Conservation (phyloP, 495 filamentous ascomycete genomes). For the Staphylotrichum longicolle region DNA sequence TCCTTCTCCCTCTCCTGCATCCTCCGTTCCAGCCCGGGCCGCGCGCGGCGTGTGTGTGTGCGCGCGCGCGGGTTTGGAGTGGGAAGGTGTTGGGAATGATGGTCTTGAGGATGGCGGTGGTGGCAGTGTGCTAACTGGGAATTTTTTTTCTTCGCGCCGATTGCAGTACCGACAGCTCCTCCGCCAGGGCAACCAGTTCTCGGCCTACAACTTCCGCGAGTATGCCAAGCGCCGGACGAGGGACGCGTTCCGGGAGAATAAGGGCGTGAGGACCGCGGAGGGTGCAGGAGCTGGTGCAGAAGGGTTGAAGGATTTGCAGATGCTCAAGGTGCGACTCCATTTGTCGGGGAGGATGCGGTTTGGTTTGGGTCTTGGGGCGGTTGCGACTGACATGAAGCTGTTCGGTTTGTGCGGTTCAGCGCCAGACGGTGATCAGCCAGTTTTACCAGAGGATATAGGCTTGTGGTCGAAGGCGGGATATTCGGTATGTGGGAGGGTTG, state of each 20-base stretch:
- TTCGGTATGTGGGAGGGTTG: constrained; percentile 41
- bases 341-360: background rate
- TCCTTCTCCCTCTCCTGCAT: background rate
- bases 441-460: constrained; percentile 83
- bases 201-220: constrained; percentile 94
- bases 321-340: constrained; percentile 75
- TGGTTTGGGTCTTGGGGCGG: too few relatives aligned
- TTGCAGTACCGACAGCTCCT: constrained; percentile 85
- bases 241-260: constrained; percentile 84
- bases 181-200: constrained; percentile 82
- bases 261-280: constrained; percentile 63
- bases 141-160: background rate
- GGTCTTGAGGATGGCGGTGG: too few relatives aligned
- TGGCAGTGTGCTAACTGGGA: background rate
- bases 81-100: too few relatives aligned
- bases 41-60: too few relatives aligned
- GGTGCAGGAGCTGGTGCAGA: constrained; percentile 86
- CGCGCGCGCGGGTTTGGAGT: background rate
- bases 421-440: constrained; percentile 91
- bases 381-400: constrained; percentile 3
- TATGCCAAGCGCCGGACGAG: constrained; percentile 86
- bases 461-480: constrained; percentile 88
- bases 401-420: constrained; percentile 49
- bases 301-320: constrained; percentile 79
- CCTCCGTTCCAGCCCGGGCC: background rate